Percentiles rank a stretch among this genome's conserved stretches.
These are phyloP conservation scores for Echinochloa phyllopogon DNA, from an alignment of 176 grass and related monocot species.

Conservation along the genomic window DNA sequence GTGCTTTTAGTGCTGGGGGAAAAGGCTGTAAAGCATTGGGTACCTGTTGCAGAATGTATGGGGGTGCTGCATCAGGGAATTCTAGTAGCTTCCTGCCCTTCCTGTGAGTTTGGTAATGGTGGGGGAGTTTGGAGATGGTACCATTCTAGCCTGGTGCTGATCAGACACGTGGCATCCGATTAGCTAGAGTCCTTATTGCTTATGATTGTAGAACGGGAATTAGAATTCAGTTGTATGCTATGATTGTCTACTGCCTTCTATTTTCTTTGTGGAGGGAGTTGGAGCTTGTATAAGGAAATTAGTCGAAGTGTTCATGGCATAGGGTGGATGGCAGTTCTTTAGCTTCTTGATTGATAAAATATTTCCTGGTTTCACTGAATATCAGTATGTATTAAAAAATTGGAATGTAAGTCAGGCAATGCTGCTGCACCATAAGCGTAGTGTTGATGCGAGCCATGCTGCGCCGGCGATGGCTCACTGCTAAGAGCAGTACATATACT, in stretches of 20 bases:
- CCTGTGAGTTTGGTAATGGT: constrained; percentile 26
- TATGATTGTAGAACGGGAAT: background rate
- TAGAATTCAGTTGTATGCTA: constrained; percentile 1
- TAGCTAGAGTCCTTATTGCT: background rate
- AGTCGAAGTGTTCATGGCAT: background rate
- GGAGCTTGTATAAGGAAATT: constrained; percentile 7
- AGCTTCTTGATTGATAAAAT: constrained; percentile 4
- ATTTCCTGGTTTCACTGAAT: background rate
- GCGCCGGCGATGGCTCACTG: no score
- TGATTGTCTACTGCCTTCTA: background rate
- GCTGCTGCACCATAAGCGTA: background rate
- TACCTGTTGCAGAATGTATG: constrained; percentile 32
- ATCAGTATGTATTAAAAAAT: background rate
- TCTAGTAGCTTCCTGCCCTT: constrained; percentile 33
- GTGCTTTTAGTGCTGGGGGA: constrained; percentile 35
- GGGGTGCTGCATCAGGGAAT: background rate
- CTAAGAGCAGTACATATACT: background rate
- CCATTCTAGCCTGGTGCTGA: constrained; percentile 14
- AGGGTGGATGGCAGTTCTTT: background rate
- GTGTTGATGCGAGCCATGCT: background rate
- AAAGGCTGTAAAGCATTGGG: constrained; percentile 38
- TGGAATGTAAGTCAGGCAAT: background rate
- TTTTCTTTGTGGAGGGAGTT: background rate
- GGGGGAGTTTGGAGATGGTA: constrained; percentile 16
- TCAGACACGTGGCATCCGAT: constrained; percentile 3